Conservation (phyloP, 2,329 filamentous ascomycete species). For the Bipolaris sorokiniana region DNA sequence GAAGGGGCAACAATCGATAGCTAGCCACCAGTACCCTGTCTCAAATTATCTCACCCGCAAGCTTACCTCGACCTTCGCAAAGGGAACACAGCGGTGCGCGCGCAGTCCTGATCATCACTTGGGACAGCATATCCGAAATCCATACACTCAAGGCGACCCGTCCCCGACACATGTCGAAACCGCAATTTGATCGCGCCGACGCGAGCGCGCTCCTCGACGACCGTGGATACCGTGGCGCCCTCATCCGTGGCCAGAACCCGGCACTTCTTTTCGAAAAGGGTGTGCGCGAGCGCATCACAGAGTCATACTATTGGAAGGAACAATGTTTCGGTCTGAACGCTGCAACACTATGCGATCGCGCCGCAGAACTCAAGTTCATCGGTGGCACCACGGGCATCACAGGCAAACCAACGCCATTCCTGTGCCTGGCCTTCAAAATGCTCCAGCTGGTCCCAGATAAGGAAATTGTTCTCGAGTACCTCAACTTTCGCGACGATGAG, state of each 20-base stretch:
- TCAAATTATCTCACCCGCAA: constrained; percentile 20
- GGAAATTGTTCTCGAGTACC: constrained; percentile 79
- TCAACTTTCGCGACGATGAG: constrained; percentile 60
- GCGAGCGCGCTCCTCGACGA: constrained; percentile 82
- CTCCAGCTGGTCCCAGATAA: constrained; percentile 84
- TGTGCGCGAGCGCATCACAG: constrained; percentile 91
- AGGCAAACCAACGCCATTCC: constrained; percentile 88
- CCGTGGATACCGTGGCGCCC: constrained; percentile 76
- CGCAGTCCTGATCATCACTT: background rate
- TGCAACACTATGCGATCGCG: constrained; percentile 81
- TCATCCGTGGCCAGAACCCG: constrained; percentile 90
- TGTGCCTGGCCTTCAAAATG: constrained; percentile 94
- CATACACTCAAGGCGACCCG: background rate
- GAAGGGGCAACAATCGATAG: constrained; percentile 41
- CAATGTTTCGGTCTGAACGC: constrained; percentile 95
- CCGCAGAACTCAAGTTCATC: constrained; percentile 81
- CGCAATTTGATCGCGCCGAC: constrained; percentile 73
- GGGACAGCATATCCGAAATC: background rate
- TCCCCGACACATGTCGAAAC: constrained; percentile 43
- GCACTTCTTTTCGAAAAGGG: constrained; percentile 96
- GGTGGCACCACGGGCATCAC: constrained; percentile 85
- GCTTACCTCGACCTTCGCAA: constrained; percentile 4
- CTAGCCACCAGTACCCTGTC: constrained; percentile 10
- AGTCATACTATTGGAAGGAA: constrained; percentile 98
- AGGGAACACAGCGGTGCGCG: background rate